Base-by-base conservation (phyloP, 2,329 filamentous ascomycete species). In the Fusarium vanettenii region DNA sequence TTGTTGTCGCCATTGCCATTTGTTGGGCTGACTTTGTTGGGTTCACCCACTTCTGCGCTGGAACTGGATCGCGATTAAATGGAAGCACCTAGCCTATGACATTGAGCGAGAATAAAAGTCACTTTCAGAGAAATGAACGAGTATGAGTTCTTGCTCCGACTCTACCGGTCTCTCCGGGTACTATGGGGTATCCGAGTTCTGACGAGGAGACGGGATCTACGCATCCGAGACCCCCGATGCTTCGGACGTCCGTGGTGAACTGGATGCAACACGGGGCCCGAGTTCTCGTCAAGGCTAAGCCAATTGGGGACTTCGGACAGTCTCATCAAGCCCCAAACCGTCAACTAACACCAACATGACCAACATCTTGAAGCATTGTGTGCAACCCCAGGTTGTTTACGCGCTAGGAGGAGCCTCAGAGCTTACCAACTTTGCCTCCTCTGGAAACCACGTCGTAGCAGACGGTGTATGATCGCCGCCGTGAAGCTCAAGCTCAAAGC, bases 141-240 rank as follows among this genome's bases (percentile, higher is more conserved):
- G 18, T 2, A 18, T n/a, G 14, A 48, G 18, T 20, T 13, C 20
- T 31, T 9, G 11, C 48, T n/a, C 48, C 6, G 48, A 55, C 6
- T 31, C 6, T 31, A 13, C 27, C 18, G 27, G 48, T 8, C 48
- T 31, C 27, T 31, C 27, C 31, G 14, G 48, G 2, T 6, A 25
- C 35, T 20, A 22, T 18, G 35, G 18, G 9, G 18, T 35, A 25
- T 59, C 27, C 22, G 39, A 22, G 33, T 33, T 63, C 64, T 59
- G 39, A 52, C 50, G 61, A 66, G 45, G 50, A 27, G 31, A 66
- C 76, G 75, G 76, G 73, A 78, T 78, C 76, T 71, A 31, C 75
- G 52, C 64, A 78, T 71, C 75, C 75, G 76, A 78, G 73, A 78
- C 76, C 59, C 25, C 27, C 60, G 59, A 39, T 61, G 67, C 41